Base-by-base conservation (phyloP, 176 grass and related monocot species). In the Eragrostis nindensis region DNA sequence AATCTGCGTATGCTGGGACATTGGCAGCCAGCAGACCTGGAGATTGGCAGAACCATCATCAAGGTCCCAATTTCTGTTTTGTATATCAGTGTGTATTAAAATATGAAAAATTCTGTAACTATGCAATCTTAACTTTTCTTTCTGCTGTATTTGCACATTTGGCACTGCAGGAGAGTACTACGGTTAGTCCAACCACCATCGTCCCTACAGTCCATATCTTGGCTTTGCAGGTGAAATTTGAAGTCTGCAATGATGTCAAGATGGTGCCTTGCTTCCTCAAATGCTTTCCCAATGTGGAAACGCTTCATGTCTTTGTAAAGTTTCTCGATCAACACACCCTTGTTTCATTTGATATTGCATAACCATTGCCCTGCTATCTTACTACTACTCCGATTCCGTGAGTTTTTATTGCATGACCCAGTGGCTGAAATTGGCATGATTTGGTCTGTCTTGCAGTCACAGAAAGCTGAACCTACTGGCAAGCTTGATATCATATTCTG, bases 231-330 rank as follows among this genome's bases (percentile, higher is more conserved):
- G 64, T 85, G 83, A 1, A 36, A 4, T 49, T 78, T 21, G 3
- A 11, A 14, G 27, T 44, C 50, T 15, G 0, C 42, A 3, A 7
- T 8, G 73, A 69, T 10, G 41, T 59, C 3, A 62, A 50, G 29
- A 57, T 52, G 53, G 2, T 78, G 26, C 50, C 50, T 11, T 18
- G 15, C 47, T 62, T 70, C 25, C 74, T 85, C 41, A 71, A 29
- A 63, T 85, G 83, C 66, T 78, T 85, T 5, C 74, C 74, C 41
- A 60, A 29, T 0, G 70, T 83, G 5, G 70, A 83, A 46, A 52
- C 27, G 0, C 77, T 80, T 1, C 27, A 80, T 41, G 8, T 80
- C 44, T 22, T 49, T 18, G 68, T 82, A 56, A 78, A 3, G 14
- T 6, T 45, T 68, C 3, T 18, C 16, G 32, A 36, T 36, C 32